These are phyloP conservation scores for Bonnemaisonia californica DNA, from an alignment of 31 red algal species.

Conservation along the genomic window DNA sequence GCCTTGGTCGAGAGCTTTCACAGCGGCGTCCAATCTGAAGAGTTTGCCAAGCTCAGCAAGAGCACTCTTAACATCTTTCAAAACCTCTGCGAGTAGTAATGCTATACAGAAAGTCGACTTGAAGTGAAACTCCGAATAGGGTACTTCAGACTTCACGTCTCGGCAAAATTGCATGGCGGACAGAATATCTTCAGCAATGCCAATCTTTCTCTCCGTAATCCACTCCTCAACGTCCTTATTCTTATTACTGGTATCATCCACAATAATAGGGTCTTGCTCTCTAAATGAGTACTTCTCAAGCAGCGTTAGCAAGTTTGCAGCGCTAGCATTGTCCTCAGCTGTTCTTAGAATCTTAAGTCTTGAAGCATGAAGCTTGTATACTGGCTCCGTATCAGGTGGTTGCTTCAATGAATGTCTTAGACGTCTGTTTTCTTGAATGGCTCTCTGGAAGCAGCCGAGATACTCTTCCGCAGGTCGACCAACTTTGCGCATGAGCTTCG, in stretches of 20 bases:
- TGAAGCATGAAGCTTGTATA: slow-evolving; percentile 65
- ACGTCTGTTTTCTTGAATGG: slow-evolving; percentile 52
- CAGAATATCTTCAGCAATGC: slow-evolving; percentile 61
- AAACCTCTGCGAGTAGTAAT: slow-evolving; percentile 36
- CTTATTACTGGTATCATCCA: slow-evolving; percentile 4
- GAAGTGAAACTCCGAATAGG: slow-evolving; percentile 63
- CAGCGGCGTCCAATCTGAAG: slow-evolving; percentile 45
- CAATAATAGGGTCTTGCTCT: background rate
- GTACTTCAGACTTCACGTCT: slow-evolving; percentile 43
- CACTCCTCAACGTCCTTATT: slow-evolving; percentile 55
- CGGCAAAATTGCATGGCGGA: slow-evolving; percentile 62
- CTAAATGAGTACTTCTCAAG: slow-evolving; percentile 66
- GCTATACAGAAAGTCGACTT: slow-evolving; percentile 58
- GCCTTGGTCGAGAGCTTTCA: slow-evolving; percentile 42
- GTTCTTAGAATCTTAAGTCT: slow-evolving; percentile 49
- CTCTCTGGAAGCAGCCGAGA: slow-evolving; percentile 38
- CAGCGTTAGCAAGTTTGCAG: slow-evolving; percentile 5
- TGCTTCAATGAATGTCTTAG: slow-evolving; percentile 35
- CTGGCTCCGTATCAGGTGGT: slow-evolving; percentile 54
- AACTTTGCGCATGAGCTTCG: slow-evolving; percentile 51
- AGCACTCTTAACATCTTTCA: slow-evolving; percentile 48
- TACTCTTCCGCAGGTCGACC: slow-evolving; percentile 36
- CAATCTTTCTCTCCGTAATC: slow-evolving; percentile 54
- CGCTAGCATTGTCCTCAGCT: slow-evolving; percentile 17
- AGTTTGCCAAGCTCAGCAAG: slow-evolving; percentile 45